These are phyloP conservation scores for Dryas octopetala DNA, from an alignment of 306 rosid genomes.

Conservation along the genomic window DNA sequence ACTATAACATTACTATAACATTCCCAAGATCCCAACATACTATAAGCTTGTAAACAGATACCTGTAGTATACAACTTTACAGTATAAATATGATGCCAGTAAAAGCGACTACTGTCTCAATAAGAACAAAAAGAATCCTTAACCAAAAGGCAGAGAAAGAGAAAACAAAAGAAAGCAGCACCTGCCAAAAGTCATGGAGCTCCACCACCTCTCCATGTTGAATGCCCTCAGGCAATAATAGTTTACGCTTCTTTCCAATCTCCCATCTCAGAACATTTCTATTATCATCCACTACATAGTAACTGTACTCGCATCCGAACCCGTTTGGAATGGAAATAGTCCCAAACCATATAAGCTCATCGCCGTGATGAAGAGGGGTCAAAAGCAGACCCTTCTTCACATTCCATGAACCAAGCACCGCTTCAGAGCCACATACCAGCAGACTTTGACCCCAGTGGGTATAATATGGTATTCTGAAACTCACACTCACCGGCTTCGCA, in stretches of 20 bases:
- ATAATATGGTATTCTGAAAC: constrained; percentile 72
- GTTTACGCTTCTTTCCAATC: constrained; percentile 70
- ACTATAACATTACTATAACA: constrained; percentile 1
- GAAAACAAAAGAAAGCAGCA: constrained; percentile 33
- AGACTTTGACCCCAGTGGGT: constrained; percentile 93
- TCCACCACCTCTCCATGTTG: constrained; percentile 67
- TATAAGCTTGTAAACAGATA: not conserved
- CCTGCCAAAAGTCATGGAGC: constrained; percentile 96
- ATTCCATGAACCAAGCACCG: constrained; percentile 81
- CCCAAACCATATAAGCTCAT: constrained; percentile 79
- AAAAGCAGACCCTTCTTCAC: constrained; percentile 81
- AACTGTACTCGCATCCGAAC: constrained; percentile 65
- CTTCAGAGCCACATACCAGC: constrained; percentile 81
- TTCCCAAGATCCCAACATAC: constrained; percentile 9
- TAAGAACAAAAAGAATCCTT: constrained; percentile 5
- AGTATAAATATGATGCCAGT: not conserved
- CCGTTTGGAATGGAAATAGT: constrained; percentile 63
- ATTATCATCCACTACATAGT: constrained; percentile 81
- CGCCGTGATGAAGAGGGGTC: constrained; percentile 65
- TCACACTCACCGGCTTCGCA: constrained; percentile 59
- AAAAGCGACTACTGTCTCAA: not conserved
- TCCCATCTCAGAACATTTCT: constrained; percentile 66
- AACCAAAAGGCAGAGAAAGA: constrained; percentile 20
- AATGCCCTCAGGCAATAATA: constrained; percentile 56
- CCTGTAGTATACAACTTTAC: not conserved